Evolutionary conservation across 2,329 filamentous ascomycete genomes (phyloP).

Genomic region (Mycosphaerelloides madeirae): DNA sequence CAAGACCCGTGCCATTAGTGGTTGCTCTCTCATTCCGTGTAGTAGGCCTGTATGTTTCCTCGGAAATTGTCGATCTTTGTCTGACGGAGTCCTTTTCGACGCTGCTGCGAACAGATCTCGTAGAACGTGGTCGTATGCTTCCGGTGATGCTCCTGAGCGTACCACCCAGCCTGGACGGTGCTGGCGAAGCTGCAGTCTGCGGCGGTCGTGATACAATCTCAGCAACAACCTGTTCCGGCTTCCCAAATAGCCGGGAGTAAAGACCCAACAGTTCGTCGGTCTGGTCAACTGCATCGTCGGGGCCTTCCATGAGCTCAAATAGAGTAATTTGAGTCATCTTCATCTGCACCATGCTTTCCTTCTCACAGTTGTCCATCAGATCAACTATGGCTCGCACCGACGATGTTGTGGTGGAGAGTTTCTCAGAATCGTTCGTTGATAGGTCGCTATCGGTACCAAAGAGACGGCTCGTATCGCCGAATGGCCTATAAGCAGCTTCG

Average conservation of each 20-base stretch:
- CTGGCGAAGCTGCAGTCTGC: constrained; percentile 38
- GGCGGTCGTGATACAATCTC: constrained; percentile 38
- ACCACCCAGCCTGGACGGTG: constrained; percentile 27
- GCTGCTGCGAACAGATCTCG: constrained; percentile 31
- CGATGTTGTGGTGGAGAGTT: background rate
- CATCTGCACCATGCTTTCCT: constrained; percentile 82
- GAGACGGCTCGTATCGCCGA: constrained; percentile 64
- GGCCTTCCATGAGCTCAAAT: constrained; percentile 75
- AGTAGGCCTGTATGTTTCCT: constrained; percentile 18
- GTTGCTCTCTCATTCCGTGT: constrained; percentile 13
- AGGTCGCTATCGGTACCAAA: constrained; percentile 58
- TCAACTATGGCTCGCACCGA: constrained; percentile 57
- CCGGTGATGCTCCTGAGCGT: constrained; percentile 55
- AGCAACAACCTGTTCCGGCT: constrained; percentile 39
- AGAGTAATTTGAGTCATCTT: constrained; percentile 92
- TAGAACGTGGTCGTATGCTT: constrained; percentile 61
- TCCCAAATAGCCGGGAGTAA: constrained; percentile 75
- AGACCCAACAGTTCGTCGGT: constrained; percentile 79
- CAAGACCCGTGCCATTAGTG: constrained; percentile 18
- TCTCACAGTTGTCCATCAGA: constrained; percentile 77
- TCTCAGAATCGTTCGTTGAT: constrained; percentile 16
- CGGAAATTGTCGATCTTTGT: constrained; percentile 14
- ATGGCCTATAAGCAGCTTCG: constrained; percentile 87
- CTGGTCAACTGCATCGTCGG: constrained; percentile 79
- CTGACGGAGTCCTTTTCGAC: constrained; percentile 37